phyloP scores from a whole-genome alignment of 345 rosid genomes.

The Eucalyptus sp. region DNA sequence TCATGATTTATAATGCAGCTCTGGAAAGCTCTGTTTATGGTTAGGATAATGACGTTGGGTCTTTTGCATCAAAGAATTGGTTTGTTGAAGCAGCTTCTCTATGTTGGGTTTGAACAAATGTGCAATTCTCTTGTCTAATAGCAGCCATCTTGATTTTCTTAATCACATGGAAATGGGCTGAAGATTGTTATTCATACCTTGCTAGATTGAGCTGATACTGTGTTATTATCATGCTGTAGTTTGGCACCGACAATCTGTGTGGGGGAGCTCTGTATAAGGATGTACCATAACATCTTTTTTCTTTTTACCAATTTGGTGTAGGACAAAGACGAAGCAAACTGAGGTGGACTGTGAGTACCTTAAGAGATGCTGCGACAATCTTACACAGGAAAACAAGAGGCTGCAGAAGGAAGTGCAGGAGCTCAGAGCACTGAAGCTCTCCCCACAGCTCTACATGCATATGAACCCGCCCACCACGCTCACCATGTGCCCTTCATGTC shows the following conservation, averaged over 20 bases:
- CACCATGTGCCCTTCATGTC: conserved; percentile 87
- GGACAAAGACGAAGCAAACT: conserved; percentile 89
- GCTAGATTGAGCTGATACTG: background rate
- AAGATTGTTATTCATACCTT: background rate
- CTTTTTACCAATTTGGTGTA: background rate
- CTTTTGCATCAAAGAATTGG: background rate
- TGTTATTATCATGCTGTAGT: background rate
- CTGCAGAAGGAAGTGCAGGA: conserved; percentile 81
- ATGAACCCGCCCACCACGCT: conserved; percentile 89
- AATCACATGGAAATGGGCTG: background rate
- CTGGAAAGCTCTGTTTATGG: background rate
- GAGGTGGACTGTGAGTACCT: conserved; percentile 84
- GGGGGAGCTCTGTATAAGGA: background rate
- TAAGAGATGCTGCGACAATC: conserved; percentile 68
- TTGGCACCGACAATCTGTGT: background rate
- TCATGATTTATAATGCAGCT: background rate
- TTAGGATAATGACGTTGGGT: background rate
- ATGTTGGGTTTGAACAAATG: background rate
- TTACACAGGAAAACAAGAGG: conserved; percentile 65
- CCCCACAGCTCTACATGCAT: conserved; percentile 77
- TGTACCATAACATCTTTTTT: background rate
- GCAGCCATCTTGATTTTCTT: background rate
- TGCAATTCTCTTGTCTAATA: background rate
- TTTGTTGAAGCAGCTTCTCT: background rate
- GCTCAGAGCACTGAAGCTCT: conserved; percentile 72